Percentiles rank a stretch among this genome's conserved stretches.
Conservation (phyloP, 768 basidiomycete genomes). For the Naganishia randhawae region DNA sequence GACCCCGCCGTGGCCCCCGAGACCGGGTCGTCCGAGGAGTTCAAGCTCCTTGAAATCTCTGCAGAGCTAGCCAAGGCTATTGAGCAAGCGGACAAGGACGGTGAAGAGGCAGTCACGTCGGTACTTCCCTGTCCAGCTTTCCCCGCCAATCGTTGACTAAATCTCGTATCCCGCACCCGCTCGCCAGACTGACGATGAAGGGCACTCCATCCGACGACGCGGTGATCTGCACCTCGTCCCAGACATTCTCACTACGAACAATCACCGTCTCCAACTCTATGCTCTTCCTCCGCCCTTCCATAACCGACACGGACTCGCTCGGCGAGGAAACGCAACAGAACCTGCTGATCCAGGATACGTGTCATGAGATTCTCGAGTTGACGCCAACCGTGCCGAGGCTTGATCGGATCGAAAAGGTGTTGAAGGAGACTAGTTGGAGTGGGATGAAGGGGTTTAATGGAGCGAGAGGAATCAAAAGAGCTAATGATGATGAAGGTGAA, state of each 20-base stretch:
- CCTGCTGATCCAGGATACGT: slow-evolving; percentile 70
- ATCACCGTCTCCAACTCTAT: slow-evolving; percentile 86
- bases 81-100: slow-evolving; percentile 32
- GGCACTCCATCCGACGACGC: slow-evolving; percentile 79
- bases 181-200: slow-evolving; percentile 74
- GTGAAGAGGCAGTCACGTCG: slow-evolving; percentile 34
- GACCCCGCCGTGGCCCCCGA: slow-evolving; percentile 1
- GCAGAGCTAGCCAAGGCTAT: slow-evolving; percentile 46
- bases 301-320: neutral
- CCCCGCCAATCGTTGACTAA: slow-evolving; percentile 3
- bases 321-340: slow-evolving; percentile 27
- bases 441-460: slow-evolving; percentile 51
- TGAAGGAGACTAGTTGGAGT: slow-evolving; percentile 68
- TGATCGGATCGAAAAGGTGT: slow-evolving; percentile 60
- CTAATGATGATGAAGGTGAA: slow-evolving; percentile 20
- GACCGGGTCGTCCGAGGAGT: slow-evolving; percentile 33
- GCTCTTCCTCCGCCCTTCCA: slow-evolving; percentile 57
- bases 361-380: slow-evolving; percentile 80
- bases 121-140: slow-evolving; percentile 6
- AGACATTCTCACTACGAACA: slow-evolving; percentile 77
- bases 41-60: slow-evolving; percentile 49
- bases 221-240: slow-evolving; percentile 75
- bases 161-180: too few relatives aligned
- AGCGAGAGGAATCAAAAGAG: neutral
- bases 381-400: slow-evolving; percentile 71